A percentile compares a stretch with the other conserved stretches of the same genome.
Evolutionary conservation across 768 basidiomycete species (phyloP).

Genomic region (Trametes gibbosa): DNA sequence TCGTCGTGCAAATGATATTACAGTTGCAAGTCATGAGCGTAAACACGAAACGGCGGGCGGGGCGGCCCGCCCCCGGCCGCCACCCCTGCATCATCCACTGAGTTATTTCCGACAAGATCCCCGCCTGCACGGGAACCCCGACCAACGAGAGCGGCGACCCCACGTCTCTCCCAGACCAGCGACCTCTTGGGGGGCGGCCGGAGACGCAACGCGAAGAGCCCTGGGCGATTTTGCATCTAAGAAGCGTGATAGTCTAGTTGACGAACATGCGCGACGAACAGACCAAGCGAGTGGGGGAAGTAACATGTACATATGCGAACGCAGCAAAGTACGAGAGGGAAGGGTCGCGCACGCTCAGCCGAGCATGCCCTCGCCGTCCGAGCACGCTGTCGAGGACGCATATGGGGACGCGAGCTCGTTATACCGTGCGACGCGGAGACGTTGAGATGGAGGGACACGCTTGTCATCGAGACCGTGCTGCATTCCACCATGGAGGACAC

Average conservation of each 20-base stretch:
- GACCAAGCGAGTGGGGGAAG: conserved; percentile 4
- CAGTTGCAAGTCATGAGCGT: conserved; percentile 15
- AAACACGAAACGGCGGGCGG: background rate
- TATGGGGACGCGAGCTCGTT: conserved; percentile 35
- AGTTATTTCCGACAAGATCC: too few relatives aligned
- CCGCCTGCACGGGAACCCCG: too few relatives aligned
- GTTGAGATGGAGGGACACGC: conserved; percentile 47
- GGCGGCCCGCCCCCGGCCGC: too few relatives aligned
- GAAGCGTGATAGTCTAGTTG: background rate
- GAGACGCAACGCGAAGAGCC: too few relatives aligned
- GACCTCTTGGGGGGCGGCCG: too few relatives aligned
- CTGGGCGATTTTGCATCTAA: conserved; percentile 4
- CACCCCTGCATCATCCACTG: background rate
- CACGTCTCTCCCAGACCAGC: background rate
- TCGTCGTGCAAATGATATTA: conserved; percentile 15
- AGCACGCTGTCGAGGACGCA: conserved; percentile 33
- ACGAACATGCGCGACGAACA: conserved; percentile 2
- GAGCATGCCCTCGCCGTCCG: conserved; percentile 33
- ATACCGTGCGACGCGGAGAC: conserved; percentile 41
- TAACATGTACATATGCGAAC: conserved; percentile 10
- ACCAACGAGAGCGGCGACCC: too few relatives aligned
- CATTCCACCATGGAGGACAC: conserved; percentile 51
- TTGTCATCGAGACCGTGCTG: conserved; percentile 50
- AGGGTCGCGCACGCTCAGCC: conserved; percentile 24
- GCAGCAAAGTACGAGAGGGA: background rate